These are phyloP conservation scores for Bocquillonia castaneifolia DNA, from an alignment of 441 rosid genomes.

Conservation along the genomic window DNA sequence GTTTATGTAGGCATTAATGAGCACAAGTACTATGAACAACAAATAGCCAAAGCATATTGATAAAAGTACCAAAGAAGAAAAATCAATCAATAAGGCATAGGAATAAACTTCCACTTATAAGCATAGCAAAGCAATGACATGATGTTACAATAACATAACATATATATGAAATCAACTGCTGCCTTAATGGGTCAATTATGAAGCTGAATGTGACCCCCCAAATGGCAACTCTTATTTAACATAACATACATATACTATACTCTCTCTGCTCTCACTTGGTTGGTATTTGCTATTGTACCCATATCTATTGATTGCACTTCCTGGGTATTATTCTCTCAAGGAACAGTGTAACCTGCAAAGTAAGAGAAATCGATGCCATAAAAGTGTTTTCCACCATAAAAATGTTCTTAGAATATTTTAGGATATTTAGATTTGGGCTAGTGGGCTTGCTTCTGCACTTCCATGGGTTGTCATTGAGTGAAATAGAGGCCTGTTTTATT, in stretches of 20 bases:
- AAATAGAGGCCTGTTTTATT: too few relatives aligned
- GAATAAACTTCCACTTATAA: slow-evolving; percentile 7
- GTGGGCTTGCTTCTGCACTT: background rate
- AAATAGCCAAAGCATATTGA: slow-evolving; percentile 15
- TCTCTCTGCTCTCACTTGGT: background rate
- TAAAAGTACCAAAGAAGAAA: background rate
- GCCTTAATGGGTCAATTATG: slow-evolving; percentile 1
- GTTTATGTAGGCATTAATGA: background rate
- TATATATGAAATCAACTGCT: background rate
- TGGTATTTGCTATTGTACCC: background rate
- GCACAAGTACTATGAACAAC: background rate
- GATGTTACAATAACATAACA: background rate
- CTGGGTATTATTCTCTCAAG: slow-evolving; percentile 22
- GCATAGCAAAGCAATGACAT: background rate
- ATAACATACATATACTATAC: background rate
- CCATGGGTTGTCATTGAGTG: too few relatives aligned
- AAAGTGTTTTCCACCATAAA: too few relatives aligned
- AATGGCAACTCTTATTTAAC: slow-evolving; percentile 15
- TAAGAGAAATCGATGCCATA: background rate
- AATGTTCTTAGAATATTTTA: background rate
- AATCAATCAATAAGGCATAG: slow-evolving; percentile 11
- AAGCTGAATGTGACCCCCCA: slow-evolving; percentile 5
- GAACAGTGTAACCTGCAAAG: slow-evolving; percentile 38
- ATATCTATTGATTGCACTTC: background rate
- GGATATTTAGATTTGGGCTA: background rate